These are phyloP conservation scores for Blastobotrys mokoenaii DNA, from an alignment of 805 yeast species.

Conservation along the genomic window DNA sequence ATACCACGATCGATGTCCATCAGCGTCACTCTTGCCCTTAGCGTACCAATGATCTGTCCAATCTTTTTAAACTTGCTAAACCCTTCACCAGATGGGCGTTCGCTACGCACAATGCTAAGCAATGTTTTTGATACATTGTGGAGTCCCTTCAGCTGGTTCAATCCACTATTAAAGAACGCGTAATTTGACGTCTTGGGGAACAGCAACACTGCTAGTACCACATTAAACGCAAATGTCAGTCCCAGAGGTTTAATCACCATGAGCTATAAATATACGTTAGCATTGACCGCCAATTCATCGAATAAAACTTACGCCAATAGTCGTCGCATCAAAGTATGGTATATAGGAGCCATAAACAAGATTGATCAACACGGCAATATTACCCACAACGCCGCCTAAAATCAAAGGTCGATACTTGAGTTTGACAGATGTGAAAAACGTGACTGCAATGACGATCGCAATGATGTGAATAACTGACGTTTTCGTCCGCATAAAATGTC, in stretches of 20 bases:
- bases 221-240: slow-evolving; percentile 19
- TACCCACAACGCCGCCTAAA: slow-evolving; percentile 19
- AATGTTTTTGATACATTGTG: slow-evolving; percentile 5
- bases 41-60: not conserved
- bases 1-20: slow-evolving; percentile 16
- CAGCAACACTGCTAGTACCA: slow-evolving; percentile 18
- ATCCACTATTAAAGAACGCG: slow-evolving; percentile 14
- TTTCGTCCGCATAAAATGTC: slow-evolving; percentile 17
- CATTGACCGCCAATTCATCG: not conserved
- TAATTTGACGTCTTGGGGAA: slow-evolving; percentile 24
- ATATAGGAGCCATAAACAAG: slow-evolving; percentile 16
- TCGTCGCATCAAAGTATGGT: slow-evolving; percentile 24
- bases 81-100: slow-evolving; percentile 14
- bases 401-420: slow-evolving; percentile 11
- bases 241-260: slow-evolving; percentile 20
- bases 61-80: slow-evolving; percentile 6
- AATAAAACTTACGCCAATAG: slow-evolving; percentile 10
- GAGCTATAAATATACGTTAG: not conserved
- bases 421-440: slow-evolving; percentile 15
- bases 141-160: slow-evolving; percentile 13
- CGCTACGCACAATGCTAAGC: slow-evolving; percentile 6
- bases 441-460: slow-evolving; percentile 17
- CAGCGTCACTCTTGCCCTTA: slow-evolving; percentile 4
- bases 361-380: slow-evolving; percentile 18
- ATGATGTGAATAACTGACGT: slow-evolving; percentile 20